phyloP scores from a whole-genome alignment of 2,329 filamentous ascomycete genomes.

The Hypoxylon sp. region DNA sequence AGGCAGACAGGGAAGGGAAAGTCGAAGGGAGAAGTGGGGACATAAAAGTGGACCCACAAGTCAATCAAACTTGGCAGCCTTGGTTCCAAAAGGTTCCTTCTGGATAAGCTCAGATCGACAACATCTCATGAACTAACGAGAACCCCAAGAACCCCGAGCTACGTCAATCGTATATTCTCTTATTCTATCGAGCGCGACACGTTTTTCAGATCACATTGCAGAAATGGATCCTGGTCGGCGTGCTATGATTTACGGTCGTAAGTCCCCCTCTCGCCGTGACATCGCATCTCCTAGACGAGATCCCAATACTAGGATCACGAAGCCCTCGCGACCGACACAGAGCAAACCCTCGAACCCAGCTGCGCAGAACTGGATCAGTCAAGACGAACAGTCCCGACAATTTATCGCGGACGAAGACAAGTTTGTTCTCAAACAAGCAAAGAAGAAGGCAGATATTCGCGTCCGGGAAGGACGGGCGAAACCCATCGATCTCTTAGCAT shows the following conservation, averaged over 20 bases:
- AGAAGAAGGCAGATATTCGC: constrained; percentile 97
- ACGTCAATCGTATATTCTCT: background rate
- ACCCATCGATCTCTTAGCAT: constrained; percentile 93
- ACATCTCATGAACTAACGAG: background rate
- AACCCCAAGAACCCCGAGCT: too few species aligned
- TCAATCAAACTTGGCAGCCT: background rate
- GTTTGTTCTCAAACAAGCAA: constrained; percentile 95
- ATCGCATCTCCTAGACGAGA: constrained; percentile 70
- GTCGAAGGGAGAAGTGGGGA: background rate
- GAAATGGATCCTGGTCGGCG: constrained; percentile 69
- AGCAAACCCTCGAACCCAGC: constrained; percentile 51
- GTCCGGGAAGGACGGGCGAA: constrained; percentile 92
- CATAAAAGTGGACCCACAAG: background rate
- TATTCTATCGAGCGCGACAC: background rate
- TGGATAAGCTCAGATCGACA: background rate
- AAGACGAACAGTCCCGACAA: constrained; percentile 82
- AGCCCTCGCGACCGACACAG: constrained; percentile 59
- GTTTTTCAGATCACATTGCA: background rate
- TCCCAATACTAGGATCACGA: constrained; percentile 69
- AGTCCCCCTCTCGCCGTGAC: constrained; percentile 63
- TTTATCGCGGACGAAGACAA: constrained; percentile 96
- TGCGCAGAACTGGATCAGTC: constrained; percentile 69
- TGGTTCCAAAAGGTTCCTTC: background rate
- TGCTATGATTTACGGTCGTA: constrained; percentile 67
- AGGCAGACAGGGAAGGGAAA: background rate